Conservation (phyloP, 306 rosid species). For the Abrus precatorius region DNA sequence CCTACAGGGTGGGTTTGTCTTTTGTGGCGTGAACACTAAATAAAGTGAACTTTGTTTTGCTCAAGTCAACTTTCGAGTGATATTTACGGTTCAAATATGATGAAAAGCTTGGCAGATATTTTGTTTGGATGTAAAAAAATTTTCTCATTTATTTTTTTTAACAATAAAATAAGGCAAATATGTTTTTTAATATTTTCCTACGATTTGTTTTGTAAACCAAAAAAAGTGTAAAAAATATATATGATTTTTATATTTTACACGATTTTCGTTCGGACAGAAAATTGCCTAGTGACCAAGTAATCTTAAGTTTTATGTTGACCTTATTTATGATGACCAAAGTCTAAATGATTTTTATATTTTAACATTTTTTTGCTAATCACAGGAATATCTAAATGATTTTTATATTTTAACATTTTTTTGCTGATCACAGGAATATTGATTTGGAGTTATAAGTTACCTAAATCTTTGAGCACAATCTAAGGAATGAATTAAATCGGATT, state of each 20-base stretch:
- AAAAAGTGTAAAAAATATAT: background rate
- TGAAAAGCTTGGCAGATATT: conserved; percentile 20
- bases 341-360: too few relatives aligned
- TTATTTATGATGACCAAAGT: background rate
- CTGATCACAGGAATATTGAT: background rate
- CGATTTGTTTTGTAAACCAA: background rate
- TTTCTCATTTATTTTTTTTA: background rate
- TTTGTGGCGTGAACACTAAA: conserved; percentile 32
- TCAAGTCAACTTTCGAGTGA: conserved; percentile 23
- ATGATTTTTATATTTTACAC: background rate
- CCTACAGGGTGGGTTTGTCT: background rate
- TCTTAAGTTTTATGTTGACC: background rate
- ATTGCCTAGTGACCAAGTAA: background rate
- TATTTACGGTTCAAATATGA: background rate
- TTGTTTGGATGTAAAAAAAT: too few relatives aligned
- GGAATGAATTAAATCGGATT: conserved; percentile 3
- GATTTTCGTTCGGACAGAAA: background rate
- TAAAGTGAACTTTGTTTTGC: conserved; percentile 10
- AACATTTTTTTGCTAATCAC: too few relatives aligned
- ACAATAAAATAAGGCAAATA: background rate
- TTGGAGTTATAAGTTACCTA: background rate
- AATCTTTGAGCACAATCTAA: background rate
- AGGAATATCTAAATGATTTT: background rate
- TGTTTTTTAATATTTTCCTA: background rate
- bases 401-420: too few relatives aligned